Conservation (phyloP, 2,329 filamentous ascomycete genomes). For the Colletotrichum abscissum region DNA sequence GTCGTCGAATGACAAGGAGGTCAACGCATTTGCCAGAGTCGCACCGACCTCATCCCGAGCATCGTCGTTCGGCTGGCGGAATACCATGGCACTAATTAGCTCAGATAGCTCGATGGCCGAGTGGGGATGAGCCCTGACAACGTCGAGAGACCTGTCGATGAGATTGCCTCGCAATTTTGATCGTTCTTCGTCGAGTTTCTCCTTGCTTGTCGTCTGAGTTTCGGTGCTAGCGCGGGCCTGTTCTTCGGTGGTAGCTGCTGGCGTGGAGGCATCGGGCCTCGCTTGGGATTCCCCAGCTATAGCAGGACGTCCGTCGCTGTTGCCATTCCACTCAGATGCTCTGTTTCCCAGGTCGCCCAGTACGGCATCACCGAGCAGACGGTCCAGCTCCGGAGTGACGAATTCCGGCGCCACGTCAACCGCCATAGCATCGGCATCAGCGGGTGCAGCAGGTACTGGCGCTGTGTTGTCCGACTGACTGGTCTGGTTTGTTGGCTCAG, state of each 20-base stretch:
- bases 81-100: conserved; percentile 80
- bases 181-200: conserved; percentile 83
- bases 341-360: conserved; percentile 38
- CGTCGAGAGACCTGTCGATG: conserved; percentile 90
- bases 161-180: conserved; percentile 78
- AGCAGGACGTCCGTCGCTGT: conserved; percentile 30
- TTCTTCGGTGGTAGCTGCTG: conserved; percentile 38
- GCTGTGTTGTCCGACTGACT: conserved; percentile 40
- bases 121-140: conserved; percentile 87
- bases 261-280: conserved; percentile 34
- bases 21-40: conserved; percentile 85
- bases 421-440: conserved; percentile 44
- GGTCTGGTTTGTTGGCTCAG: conserved; percentile 34
- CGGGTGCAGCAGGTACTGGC: conserved; percentile 8
- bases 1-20: conserved; percentile 72
- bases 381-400: conserved; percentile 39
- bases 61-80: conserved; percentile 66
- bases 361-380: conserved; percentile 38
- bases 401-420: conserved; percentile 43
- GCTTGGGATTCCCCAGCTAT: conserved; percentile 8
- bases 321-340: conserved; percentile 41
- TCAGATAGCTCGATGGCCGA: conserved; percentile 93
- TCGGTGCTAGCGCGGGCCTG: conserved; percentile 39
- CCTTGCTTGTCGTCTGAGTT: conserved; percentile 65
- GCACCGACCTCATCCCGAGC: conserved; percentile 79